These are phyloP conservation scores for Wallacemonas collosoma DNA, from an alignment of 208 protist species.

Conservation along the genomic window DNA sequence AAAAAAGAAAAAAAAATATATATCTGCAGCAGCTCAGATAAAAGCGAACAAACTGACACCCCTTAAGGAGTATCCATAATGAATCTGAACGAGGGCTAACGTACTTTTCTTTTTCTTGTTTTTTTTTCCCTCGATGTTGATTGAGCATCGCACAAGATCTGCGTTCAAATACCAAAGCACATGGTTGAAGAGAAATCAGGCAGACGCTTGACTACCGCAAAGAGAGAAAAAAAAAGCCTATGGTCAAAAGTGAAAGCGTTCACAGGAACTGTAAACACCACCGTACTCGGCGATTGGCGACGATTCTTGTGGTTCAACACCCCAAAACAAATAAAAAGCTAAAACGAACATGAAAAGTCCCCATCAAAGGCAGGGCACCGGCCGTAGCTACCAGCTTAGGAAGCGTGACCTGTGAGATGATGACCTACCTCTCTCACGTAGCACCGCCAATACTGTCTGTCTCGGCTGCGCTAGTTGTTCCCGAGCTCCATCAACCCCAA, in stretches of 20 bases:
- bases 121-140: neutral
- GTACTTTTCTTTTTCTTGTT: neutral
- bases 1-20: slow-evolving; percentile 18
- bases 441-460: too few species aligned
- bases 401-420: neutral
- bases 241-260: neutral
- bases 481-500: too few species aligned
- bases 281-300: neutral
- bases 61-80: neutral
- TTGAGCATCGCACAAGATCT: neutral
- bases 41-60: neutral
- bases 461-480: too few species aligned
- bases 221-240: neutral
- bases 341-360: neutral
- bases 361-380: neutral
- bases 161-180: neutral
- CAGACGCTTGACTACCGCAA: neutral
- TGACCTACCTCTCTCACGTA: too few species aligned
- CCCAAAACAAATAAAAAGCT: neutral
- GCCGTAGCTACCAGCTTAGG: neutral
- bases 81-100: neutral
- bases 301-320: neutral
- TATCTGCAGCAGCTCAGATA: neutral
- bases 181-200: neutral
- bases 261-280: neutral